phyloP scores from a whole-genome alignment of 2,329 filamentous ascomycete species.

The Colletotrichum somersetense region DNA sequence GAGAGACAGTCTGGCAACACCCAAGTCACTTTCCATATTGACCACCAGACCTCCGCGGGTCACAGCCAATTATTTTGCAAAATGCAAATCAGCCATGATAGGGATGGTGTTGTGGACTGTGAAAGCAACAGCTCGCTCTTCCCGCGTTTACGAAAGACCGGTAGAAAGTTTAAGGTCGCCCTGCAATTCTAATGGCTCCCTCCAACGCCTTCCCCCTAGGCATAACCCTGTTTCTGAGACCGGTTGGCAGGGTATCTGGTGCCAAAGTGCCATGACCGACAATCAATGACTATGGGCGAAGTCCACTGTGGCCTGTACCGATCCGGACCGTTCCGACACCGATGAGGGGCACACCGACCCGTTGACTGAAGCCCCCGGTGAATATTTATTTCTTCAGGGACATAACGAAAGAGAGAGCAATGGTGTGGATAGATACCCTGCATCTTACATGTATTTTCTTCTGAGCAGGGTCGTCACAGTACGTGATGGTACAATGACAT shows the following conservation, averaged over 20 bases:
- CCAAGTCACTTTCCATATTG: constrained; percentile 54
- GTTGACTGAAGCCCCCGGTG: constrained; percentile 68
- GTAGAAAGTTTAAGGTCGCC: constrained; percentile 61
- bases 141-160: constrained; percentile 66
- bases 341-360: constrained; percentile 52
- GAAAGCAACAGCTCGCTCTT: constrained; percentile 61
- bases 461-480: constrained; percentile 57
- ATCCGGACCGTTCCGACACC: constrained; percentile 65
- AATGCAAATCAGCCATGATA: constrained; percentile 62
- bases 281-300: constrained; percentile 67
- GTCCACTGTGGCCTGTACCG: constrained; percentile 62
- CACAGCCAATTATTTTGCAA: constrained; percentile 59
- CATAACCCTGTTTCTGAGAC: constrained; percentile 66
- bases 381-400: constrained; percentile 64
- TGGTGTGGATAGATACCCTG: constrained; percentile 65
- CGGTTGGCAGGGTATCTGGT: constrained; percentile 63
- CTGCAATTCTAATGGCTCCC: constrained; percentile 62
- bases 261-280: constrained; percentile 64
- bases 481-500: constrained; percentile 37
- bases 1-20: not conserved
- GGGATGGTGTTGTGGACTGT: constrained; percentile 60
- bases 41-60: constrained; percentile 57
- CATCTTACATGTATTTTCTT: constrained; percentile 65
- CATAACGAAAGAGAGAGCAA: constrained; percentile 63
- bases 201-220: constrained; percentile 62